Base-by-base conservation (phyloP, 192 early-diverging fungal genomes). In the Allomyces arbusculus region DNA sequence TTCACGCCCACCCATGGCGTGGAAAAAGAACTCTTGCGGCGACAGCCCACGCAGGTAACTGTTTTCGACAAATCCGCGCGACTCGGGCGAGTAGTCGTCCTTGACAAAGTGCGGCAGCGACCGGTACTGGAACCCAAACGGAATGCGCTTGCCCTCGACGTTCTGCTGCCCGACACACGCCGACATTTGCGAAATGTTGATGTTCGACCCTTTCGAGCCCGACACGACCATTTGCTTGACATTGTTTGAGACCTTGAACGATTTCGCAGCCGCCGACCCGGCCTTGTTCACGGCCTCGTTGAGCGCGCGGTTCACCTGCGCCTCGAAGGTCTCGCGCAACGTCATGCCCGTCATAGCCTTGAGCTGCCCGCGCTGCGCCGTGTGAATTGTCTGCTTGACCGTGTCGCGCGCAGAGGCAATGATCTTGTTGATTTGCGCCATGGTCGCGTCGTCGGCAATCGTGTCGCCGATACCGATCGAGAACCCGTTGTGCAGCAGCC, bases 1-100 rank as follows among this genome's bases (percentile, higher is more conserved):
- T 84, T 99, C 95, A 80, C 95, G 91, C 71, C 95, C 95, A 80
- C 92, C 94, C 94, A 97, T 97, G 23, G 94, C 92, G 75, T 99
- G 95, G 86, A 99, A 99, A 72, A 90, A 99, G 78, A 96, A 99
- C 80, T 99, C 95, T 70, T 91, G 89, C 22, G 95, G 95, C 22
- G 91, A 94, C 72, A 99, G 72, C 16, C 95, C 95, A 66, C 89
- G 82, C 33, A 92, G 75, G 69, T 91, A 92, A 23, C 87, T 90
- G 70, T 91, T 91, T 75, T 90, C 88, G 3, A 92, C 91, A 71
- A 92, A 92, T 23, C 91, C 91, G 65, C 89, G 79, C 70, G 80
- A 81, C 73, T 91, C 91, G 20, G 95, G 92, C 65, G 87, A 88
- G 71, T 92, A 90, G 75, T 99, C 95, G 72, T 95, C 92, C 75